Conservation (phyloP, 2,329 filamentous ascomycete species). For the Mycosphaerella arachidis region DNA sequence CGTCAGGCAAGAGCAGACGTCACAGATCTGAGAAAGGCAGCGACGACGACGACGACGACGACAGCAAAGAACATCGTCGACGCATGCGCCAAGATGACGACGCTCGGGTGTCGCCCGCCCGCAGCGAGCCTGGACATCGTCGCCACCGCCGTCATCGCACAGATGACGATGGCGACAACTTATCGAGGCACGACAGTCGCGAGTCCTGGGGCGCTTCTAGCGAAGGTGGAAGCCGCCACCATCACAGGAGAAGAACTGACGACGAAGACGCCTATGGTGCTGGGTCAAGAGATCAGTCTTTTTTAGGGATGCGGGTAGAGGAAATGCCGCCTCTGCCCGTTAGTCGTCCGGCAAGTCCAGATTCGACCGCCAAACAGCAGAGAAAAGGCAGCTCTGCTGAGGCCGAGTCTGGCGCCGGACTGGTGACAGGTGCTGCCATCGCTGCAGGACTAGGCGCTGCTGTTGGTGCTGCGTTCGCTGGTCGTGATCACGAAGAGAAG, state of each 20-base stretch:
- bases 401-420: conserved; percentile 26
- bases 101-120: conserved; percentile 12
- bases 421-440: conserved; percentile 16
- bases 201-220: conserved; percentile 16
- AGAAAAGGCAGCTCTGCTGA: conserved; percentile 31
- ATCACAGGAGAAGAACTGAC: conserved; percentile 21
- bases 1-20: background rate
- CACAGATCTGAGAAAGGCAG: conserved; percentile 12
- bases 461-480: conserved; percentile 4
- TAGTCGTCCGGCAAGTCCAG: conserved; percentile 27
- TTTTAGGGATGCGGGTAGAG: conserved; percentile 63
- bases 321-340: conserved; percentile 47
- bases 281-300: conserved; percentile 47
- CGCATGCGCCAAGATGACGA: conserved; percentile 24
- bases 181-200: conserved; percentile 16
- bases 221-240: conserved; percentile 19
- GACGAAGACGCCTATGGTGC: conserved; percentile 20
- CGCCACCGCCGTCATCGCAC: conserved; percentile 25
- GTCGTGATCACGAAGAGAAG: conserved; percentile 3
- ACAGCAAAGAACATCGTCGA: conserved; percentile 23
- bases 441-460: conserved; percentile 9
- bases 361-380: conserved; percentile 22
- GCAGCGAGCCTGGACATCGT: conserved; percentile 22
- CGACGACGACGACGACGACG: conserved; percentile 24
- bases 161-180: conserved; percentile 21